These are phyloP conservation scores for Metschnikowia arizonensis DNA, from an alignment of 805 yeast species.

Conservation along the genomic window DNA sequence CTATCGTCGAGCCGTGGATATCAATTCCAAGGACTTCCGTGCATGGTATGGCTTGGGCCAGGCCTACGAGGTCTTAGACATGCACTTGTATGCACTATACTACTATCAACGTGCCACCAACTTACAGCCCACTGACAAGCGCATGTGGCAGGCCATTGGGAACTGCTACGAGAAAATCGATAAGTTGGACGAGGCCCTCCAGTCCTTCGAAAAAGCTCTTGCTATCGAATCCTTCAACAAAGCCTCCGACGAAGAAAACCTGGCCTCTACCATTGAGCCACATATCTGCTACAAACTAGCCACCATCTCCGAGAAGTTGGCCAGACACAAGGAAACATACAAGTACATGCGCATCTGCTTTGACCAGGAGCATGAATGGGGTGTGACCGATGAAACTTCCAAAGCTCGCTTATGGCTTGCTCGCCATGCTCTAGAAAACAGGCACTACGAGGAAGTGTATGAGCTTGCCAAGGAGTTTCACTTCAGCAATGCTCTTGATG, in stretches of 20 bases:
- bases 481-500: slow-evolving; percentile 72
- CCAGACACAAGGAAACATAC: slow-evolving; percentile 51
- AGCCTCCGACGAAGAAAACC: slow-evolving; percentile 17
- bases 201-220: slow-evolving; percentile 76
- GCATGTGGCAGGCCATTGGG: slow-evolving; percentile 97
- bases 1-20: slow-evolving; percentile 88
- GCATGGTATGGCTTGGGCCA: slow-evolving; percentile 99
- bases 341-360: slow-evolving; percentile 64
- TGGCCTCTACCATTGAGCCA: slow-evolving; percentile 44
- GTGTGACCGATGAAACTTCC: slow-evolving; percentile 66
- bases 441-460: slow-evolving; percentile 65
- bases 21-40: slow-evolving; percentile 81
- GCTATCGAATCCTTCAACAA: slow-evolving; percentile 40
- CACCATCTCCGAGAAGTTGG: slow-evolving; percentile 53
- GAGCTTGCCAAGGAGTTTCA: slow-evolving; percentile 65
- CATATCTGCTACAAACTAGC: slow-evolving; percentile 66
- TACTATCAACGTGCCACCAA: slow-evolving; percentile 90
- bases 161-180: slow-evolving; percentile 80
- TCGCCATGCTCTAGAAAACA: slow-evolving; percentile 50
- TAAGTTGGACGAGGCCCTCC: slow-evolving; percentile 67
- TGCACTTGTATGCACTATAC: slow-evolving; percentile 88
- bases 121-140: slow-evolving; percentile 78
- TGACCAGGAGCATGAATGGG: slow-evolving; percentile 61
- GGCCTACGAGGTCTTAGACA: slow-evolving; percentile 93
- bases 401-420: slow-evolving; percentile 89